Conservation (phyloP, 1,284 basidiomycete genomes). For the Leucoagaricus sp. region DNA sequence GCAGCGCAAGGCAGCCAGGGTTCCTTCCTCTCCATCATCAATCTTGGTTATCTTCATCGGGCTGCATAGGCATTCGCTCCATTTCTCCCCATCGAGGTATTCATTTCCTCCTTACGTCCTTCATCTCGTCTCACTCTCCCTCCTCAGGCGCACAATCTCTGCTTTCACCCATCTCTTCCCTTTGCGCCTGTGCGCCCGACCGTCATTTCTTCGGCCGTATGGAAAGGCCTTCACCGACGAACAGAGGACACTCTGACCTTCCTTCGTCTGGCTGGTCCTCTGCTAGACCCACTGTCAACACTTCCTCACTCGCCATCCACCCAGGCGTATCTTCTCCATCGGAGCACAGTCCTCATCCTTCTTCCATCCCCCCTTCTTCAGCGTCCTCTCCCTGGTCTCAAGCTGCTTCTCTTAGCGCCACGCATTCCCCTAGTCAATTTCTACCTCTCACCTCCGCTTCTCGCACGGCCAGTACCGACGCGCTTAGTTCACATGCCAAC, state of each 20-base stretch:
- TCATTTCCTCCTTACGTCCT: neutral
- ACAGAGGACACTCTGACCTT: conserved; percentile 16
- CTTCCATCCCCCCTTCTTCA: conserved; percentile 17
- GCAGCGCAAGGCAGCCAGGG: conserved; percentile 5
- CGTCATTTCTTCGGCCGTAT: conserved; percentile 8
- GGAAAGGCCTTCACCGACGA: conserved; percentile 14
- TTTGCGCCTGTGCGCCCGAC: conserved; percentile 1
- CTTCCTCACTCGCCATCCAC: conserved; percentile 13
- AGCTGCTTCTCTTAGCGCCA: conserved; percentile 13
- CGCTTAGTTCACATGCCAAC: conserved; percentile 25
- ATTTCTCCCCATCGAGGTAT: neutral
- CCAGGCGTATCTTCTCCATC: conserved; percentile 13
- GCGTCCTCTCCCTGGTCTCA: conserved; percentile 23
- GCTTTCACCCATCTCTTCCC: neutral
- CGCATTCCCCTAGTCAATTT: conserved; percentile 16
- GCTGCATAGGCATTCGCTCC: neutral
- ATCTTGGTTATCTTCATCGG: neutral
- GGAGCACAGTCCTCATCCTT: conserved; percentile 16
- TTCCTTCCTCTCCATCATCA: conserved; percentile 14
- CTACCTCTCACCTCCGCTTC: conserved; percentile 11
- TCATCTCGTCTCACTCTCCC: conserved; percentile 2
- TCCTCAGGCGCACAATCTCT: conserved; percentile 1
- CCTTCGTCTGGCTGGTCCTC: conserved; percentile 20
- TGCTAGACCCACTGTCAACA: conserved; percentile 17
- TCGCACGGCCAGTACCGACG: conserved; percentile 8